A percentile compares a stretch with the other conserved stretches of the same genome.
These are phyloP conservation scores for Punica granatum DNA, from an alignment of 345 rosid genomes.

Conservation along the genomic window DNA sequence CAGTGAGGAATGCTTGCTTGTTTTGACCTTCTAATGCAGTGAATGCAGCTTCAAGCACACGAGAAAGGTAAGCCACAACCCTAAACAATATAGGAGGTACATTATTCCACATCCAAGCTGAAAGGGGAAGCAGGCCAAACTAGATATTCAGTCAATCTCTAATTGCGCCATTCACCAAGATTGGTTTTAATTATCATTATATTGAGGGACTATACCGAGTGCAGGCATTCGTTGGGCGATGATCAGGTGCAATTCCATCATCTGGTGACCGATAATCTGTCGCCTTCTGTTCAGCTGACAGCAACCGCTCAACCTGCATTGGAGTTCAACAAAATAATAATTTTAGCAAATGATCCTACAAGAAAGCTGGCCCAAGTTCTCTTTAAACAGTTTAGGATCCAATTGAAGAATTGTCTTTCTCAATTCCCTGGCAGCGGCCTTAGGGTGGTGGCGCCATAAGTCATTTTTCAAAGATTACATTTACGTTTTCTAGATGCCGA, in stretches of 20 bases:
- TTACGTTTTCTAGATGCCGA: not conserved
- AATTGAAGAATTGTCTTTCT: not conserved
- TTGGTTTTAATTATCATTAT: not conserved
- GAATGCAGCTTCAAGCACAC: slow-evolving; percentile 93
- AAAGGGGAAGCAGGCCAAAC: not conserved
- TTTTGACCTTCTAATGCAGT: slow-evolving; percentile 94
- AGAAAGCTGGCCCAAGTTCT: not conserved
- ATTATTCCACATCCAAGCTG: not conserved
- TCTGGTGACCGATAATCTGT: slow-evolving; percentile 91
- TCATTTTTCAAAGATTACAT: not conserved
- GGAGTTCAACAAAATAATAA: slow-evolving; percentile 5
- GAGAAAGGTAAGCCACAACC: slow-evolving; percentile 95
- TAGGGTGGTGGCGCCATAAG: not conserved
- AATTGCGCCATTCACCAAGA: not conserved
- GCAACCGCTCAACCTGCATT: slow-evolving; percentile 78
- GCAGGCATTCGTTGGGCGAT: slow-evolving; percentile 98
- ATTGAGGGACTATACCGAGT: slow-evolving; percentile 68
- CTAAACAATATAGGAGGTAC: slow-evolving; percentile 26
- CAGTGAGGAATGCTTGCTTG: slow-evolving; percentile 95
- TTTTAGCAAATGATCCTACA: no score
- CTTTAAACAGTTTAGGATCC: not conserved
- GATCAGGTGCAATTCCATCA: slow-evolving; percentile 89
- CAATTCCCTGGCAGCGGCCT: not conserved
- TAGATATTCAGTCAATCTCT: not conserved
- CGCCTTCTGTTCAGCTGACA: slow-evolving; percentile 88